Base-by-base conservation (phyloP, 2,329 filamentous ascomycete species). In the Penicillium sp. region DNA sequence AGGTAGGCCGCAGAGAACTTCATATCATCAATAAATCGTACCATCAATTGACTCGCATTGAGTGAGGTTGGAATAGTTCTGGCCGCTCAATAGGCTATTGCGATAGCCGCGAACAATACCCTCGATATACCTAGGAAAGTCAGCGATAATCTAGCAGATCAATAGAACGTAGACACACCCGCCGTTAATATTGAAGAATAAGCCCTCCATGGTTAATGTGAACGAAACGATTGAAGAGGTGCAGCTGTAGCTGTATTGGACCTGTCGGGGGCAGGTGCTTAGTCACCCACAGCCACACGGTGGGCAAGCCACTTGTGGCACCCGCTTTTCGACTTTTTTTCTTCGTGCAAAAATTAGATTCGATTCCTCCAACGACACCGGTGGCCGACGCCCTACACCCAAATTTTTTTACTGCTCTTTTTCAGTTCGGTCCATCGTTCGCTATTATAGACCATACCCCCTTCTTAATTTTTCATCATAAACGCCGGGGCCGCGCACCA, bases 31-130 rank as follows among this genome's bases (percentile, higher is more conserved):
- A 34, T 43, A 48, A 9, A 44, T 29, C 42, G 38, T 60, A 93
- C 92, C 92, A 75, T 97, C 92, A 64, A 97, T 92, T 41, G 84
- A 95, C 76, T 97, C 92, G 82, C 92, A 97, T 80, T 97, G 92
- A 56, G 88, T 95, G 74, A 97, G 75, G 77, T 97, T 99, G 76
- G 80, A 85, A 77, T 99, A 99, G 77, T 92, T 95, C 69, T 89
- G 80, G 72, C 86, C 77, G 48, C 88, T 97, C 68, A 99, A 82
- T 57, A 99, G 86, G 66, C 86, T 82, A 75, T 97, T 99, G 69
- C 92, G 87, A 76, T 97, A 99, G 57, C 93, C 93, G 65, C 93
- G 88, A 65, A 97, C 89, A 70, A 99, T 91, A 71, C 93, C 93
- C 76, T 99, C 93, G 70, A 97, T 84, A 75, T 95, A 97, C 75